These are phyloP conservation scores for Francoa sonchifolia DNA, from an alignment of 441 rosid species.

Conservation along the genomic window DNA sequence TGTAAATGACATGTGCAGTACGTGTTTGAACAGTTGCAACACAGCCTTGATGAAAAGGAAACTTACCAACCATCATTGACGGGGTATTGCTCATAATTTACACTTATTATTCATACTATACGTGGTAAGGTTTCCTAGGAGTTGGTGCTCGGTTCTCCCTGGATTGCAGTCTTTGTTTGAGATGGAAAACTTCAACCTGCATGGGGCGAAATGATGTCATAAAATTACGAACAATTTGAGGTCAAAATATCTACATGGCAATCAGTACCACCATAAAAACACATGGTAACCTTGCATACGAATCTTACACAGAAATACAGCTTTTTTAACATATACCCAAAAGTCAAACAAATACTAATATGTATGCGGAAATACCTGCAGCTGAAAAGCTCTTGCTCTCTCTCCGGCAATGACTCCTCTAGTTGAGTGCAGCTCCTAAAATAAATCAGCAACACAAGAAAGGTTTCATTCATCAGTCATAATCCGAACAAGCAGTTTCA, in stretches of 20 bases:
- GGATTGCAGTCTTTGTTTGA: slow-evolving; percentile 84
- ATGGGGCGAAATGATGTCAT: slow-evolving; percentile 1
- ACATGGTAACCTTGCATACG: too few species aligned
- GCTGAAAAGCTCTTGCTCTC: slow-evolving; percentile 85
- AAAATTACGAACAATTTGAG: too few species aligned
- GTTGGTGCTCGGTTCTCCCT: slow-evolving; percentile 73
- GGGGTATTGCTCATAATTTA: too few species aligned
- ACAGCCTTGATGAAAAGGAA: too few species aligned
- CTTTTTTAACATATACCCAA: too few species aligned
- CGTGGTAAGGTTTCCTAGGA: slow-evolving; percentile 73
- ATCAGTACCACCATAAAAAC: too few species aligned
- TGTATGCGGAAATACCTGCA: slow-evolving; percentile 38
- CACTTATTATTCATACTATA: slow-evolving; percentile 12
- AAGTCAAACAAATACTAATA: too few species aligned
- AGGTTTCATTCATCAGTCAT: neutral
- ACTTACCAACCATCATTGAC: too few species aligned
- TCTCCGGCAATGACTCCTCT: slow-evolving; percentile 81
- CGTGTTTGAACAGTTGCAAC: too few species aligned
- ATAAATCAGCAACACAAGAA: slow-evolving; percentile 1
- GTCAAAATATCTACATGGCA: too few species aligned
- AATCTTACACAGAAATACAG: too few species aligned
- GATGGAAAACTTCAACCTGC: slow-evolving; percentile 96
- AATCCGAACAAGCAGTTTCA: neutral
- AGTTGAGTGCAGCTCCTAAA: slow-evolving; percentile 79
- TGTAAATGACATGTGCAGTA: too few species aligned